Conservation (phyloP, 208 protist species). For the Phytomonas serpens region DNA sequence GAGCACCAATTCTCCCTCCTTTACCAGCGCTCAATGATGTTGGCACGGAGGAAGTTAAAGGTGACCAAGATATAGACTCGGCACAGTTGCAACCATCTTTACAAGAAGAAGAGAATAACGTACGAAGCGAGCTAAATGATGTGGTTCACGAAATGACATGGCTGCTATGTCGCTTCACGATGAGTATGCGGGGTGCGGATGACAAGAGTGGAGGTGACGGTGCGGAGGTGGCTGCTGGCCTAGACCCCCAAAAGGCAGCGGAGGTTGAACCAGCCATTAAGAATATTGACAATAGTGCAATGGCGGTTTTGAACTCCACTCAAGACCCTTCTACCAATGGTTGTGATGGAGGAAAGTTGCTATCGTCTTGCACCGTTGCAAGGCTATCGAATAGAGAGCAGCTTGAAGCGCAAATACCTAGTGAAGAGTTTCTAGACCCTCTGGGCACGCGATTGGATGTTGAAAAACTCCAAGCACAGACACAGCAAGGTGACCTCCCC, state of each 20-base stretch:
- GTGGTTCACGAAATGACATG: not conserved
- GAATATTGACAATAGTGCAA: not conserved
- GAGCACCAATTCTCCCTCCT: not conserved
- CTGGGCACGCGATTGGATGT: not conserved
- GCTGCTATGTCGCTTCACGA: not conserved
- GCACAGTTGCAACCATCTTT: not conserved
- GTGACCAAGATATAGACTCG: not conserved
- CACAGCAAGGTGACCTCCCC: not conserved
- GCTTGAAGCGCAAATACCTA: not conserved
- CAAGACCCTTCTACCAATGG: not conserved
- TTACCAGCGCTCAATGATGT: not conserved
- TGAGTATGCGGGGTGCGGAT: not conserved
- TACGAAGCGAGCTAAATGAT: not conserved
- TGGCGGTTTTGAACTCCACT: not conserved
- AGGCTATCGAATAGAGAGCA: not conserved
- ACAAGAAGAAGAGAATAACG: not conserved
- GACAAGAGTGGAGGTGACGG: not conserved
- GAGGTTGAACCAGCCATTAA: not conserved
- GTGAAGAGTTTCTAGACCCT: not conserved
- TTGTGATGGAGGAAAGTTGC: not conserved
- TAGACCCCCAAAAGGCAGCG: not conserved
- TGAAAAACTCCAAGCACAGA: not conserved
- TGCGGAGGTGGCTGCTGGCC: not conserved
- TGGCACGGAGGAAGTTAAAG: not conserved
- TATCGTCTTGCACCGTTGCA: not conserved